Base-by-base conservation (phyloP, 129 eudicot species). In the Erigeron canadensis region DNA sequence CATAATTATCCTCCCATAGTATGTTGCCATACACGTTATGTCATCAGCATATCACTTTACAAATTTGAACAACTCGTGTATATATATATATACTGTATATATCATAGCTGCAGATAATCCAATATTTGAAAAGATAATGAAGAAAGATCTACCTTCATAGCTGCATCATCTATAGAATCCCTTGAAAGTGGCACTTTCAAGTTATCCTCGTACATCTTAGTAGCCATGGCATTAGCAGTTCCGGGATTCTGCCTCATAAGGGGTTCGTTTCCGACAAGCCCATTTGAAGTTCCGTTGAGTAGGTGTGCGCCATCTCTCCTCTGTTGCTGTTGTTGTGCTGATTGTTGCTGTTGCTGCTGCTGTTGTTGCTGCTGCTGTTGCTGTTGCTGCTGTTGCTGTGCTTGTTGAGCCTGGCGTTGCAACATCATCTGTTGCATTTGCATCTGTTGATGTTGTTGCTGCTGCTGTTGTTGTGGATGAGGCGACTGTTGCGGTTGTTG, bases 201-300 rank as follows among this genome's bases (percentile, higher is more conserved):
- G 38, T 89, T 84, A 50, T 95, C 99, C 77, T 90, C 97, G 5
- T 95, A 95, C 89, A 95, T 90, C 80, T 95, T 90, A 47, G 99
- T 81, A 51, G 97, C 99, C 80, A 90, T 69, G 7, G 91, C 94
- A 83, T 83, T 95, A 55, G 88, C 99, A 6, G 82, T 86, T 46
- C 97, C 95, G 1, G 99, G 76, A 67, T 88, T 95, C 69, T 88
- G 96, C 65, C 97, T 83, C 86, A 88, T 75, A 53, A 82, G 86
- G 44, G 99, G 81, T 10, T 95, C 99, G 48, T 75, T 93, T 61
- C 99, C 99, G 59, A 72, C 84, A 80, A 83, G 86, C 57, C 97
- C 89, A 61, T 90, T 95, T 16, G 95, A 76, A 6, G 87, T 47
- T 7, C 99, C 99, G 39, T 86, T 90, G 12, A 88, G 75, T 18